phyloP scores from a whole-genome alignment of 1,284 basidiomycete genomes.

The Cryptococcus sp. region DNA sequence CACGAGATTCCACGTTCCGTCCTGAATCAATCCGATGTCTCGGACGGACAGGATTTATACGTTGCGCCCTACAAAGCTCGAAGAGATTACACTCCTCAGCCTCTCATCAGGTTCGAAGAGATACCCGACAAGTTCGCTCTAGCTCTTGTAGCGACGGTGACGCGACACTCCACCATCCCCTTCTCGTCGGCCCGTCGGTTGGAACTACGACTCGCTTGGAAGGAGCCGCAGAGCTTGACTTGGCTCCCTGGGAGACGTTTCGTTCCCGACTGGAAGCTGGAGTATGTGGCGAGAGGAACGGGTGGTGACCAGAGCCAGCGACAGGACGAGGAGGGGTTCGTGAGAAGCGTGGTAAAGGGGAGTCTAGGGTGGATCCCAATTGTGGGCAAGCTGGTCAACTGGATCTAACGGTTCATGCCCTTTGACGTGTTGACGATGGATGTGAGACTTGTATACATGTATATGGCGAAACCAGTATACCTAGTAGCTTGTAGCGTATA shows the following conservation, averaged over 20 bases:
- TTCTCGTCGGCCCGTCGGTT: not conserved
- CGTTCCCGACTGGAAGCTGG: slow-evolving; percentile 4
- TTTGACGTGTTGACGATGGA: no score
- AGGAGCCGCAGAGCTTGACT: not conserved
- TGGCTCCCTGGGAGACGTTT: slow-evolving; percentile 8
- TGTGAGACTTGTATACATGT: no score
- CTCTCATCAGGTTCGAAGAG: not conserved
- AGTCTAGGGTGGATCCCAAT: not conserved
- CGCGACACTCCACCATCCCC: not conserved
- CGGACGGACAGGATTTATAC: not conserved
- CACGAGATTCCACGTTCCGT: no score
- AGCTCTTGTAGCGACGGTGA: not conserved
- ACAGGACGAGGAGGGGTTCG: not conserved
- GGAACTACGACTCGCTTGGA: not conserved
- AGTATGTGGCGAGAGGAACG: not conserved
- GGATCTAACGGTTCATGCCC: not conserved
- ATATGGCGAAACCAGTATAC: no score
- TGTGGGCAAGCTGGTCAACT: not conserved
- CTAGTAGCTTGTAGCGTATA: not conserved
- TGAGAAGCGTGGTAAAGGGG: no score
- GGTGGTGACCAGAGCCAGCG: not conserved
- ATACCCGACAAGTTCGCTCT: not conserved
- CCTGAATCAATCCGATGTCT: no score
- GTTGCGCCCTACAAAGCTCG: slow-evolving; percentile 2
- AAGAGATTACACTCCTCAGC: not conserved